Evolutionary conservation across 257 asterid species (phyloP), one percentile per base, ranked within the genome.

Genomic region (Fraxinus excelsior): DNA sequence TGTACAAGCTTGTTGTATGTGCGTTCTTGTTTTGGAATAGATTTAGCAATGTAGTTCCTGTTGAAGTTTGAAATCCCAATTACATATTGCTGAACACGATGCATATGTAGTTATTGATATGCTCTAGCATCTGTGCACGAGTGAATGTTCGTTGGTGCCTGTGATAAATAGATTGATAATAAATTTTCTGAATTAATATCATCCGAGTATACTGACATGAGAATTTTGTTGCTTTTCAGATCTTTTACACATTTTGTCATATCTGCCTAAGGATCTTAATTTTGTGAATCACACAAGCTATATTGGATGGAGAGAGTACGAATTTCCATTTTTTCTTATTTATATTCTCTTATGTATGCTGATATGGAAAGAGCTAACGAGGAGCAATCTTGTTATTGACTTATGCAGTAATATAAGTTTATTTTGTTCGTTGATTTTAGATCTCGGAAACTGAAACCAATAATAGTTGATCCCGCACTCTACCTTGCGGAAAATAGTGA

Each of bases 251-350:
- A 85, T 95, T 74, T 76, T 95, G 38, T 89, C 99, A 2, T 95
- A 95, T 74, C 82, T 95, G 51, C 99, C 99, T 3, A 89, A 84
- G 84, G 95, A 91, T 84, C 93, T 96, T 64, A 96, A 93, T 87
- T 96, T 96, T 74, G 94, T 89, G 84, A 93, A 91, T 44, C 97
- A 96, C 76, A 84, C 97, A 40, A 87, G 99, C 93, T 93, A 93
- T 70, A 88, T 95, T 78, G 99, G 99, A 46, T 91, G 99, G 99
- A 93, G 91, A 82, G 97, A 95, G 99, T 95, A 89, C 76, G 94
- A 42, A 83, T 76, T 70, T 67, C 28, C 71, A 66, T 79, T n/a
- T 74, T 72, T 76, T 53, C 70, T 69, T 71, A 10, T 69, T 68
- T 75, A 37, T 7, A 19, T 73, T 46, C 23, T 32, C 44, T 32